Evolutionary conservation across 1,284 basidiomycete genomes (phyloP), one percentile per base, ranked within the genome.

Genomic region (Inonotus obliquus): DNA sequence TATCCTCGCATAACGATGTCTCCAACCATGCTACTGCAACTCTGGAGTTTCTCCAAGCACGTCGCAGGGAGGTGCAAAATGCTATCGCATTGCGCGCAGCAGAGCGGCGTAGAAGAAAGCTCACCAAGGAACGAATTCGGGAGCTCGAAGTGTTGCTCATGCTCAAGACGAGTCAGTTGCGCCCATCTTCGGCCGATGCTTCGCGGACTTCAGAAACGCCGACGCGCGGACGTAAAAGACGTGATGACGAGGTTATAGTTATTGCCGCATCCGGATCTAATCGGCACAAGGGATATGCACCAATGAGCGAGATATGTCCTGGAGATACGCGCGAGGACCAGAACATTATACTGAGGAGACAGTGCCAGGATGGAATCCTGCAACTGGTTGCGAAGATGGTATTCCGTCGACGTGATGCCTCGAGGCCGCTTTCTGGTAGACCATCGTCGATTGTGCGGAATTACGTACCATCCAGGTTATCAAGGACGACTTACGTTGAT

Each of bases 331-430:
- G 13, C 32, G 44, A 38, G 10, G 6, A 37, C 25, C 47, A 45
- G 39, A 35, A 17, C 6, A 1, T 6, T 14, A 10, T 14, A 1
- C 17, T 21, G 17, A 7, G 9, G 25, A 61, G 27, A 19, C 47
- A 44, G 17, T 17, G 29, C 21, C 61, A 54, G 25, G 41, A 21
- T 13, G 61, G 44, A 38, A 59, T 62, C 17, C 38, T 38, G 44
- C 62, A 60, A 14, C 27, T 63, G 25, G 62, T 63, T 17, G 62
- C 62, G 52, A 63, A 63, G 62, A 63, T 63, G 62, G 54, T 63
- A 25, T 63, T 63, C 23, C 57, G 58, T 14, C 35, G 62, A 27
- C 57, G 62, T 17, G 62, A 63, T 37, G 47, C 62, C 14, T 53
- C 47, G 6, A 49, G 62, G 32, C 58, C 62, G 17, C 27, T 63